Evolutionary conservation across 305 asterid species (phyloP).

Genomic region (Solanum hybrid): DNA sequence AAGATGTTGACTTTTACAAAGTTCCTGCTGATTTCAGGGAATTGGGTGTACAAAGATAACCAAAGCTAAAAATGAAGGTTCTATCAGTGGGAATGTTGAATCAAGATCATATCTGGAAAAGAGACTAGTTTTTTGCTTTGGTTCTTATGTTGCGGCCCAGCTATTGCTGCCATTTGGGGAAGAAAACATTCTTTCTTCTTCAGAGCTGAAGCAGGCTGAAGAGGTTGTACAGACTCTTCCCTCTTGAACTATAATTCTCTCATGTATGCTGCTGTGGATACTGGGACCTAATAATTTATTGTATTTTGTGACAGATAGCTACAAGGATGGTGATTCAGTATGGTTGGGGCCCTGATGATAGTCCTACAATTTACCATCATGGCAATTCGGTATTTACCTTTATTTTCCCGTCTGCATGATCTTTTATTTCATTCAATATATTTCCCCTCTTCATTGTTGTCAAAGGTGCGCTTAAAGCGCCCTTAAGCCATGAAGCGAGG

Average conservation of each 20-base stretch:
- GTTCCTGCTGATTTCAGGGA: slow-evolving; percentile 51
- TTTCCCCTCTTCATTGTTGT: background rate
- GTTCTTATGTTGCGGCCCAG: slow-evolving; percentile 86
- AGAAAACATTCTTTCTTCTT: slow-evolving; percentile 76
- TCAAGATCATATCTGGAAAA: slow-evolving; percentile 86
- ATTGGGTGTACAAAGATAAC: slow-evolving; percentile 91
- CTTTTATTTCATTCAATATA: background rate
- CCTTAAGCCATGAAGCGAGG: background rate
- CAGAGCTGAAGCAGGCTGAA: slow-evolving; percentile 81
- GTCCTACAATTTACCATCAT: slow-evolving; percentile 75
- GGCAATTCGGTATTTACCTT: slow-evolving; percentile 66
- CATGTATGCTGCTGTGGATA: background rate
- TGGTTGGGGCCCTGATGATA: slow-evolving; percentile 95
- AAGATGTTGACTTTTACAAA: background rate
- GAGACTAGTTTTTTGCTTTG: slow-evolving; percentile 91
- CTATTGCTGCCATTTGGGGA: slow-evolving; percentile 92
- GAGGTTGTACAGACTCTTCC: slow-evolving; percentile 47
- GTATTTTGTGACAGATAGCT: slow-evolving; percentile 60
- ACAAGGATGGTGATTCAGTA: slow-evolving; percentile 88
- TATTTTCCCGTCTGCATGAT: background rate
- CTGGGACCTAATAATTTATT: background rate
- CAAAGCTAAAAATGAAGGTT: slow-evolving; percentile 60
- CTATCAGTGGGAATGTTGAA: slow-evolving; percentile 64
- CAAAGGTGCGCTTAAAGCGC: background rate
- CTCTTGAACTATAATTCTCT: slow-evolving; percentile 1